phyloP scores from a whole-genome alignment of 257 asterid species.

The Solanum neorickii region DNA sequence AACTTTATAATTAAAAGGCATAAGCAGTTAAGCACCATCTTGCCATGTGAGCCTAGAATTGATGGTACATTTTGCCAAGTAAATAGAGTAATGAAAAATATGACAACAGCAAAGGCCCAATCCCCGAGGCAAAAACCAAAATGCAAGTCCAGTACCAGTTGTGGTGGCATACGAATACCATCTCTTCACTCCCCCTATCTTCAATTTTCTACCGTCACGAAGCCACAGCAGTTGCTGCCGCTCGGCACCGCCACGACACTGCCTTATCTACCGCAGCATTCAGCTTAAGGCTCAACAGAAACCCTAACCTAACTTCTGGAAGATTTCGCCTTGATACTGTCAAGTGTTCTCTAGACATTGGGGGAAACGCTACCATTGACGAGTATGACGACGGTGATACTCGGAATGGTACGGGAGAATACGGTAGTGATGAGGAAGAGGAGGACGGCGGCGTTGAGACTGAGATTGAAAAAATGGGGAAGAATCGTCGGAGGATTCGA shows the following conservation, averaged over 20 bases:
- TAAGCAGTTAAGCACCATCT: too few species aligned
- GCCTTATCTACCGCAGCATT: neutral
- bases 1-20: too few species aligned
- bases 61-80: neutral
- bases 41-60: neutral
- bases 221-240: neutral
- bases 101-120: neutral
- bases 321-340: neutral
- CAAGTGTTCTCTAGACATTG: neutral
- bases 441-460: slow-evolving; percentile 28
- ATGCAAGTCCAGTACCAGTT: neutral
- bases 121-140: neutral
- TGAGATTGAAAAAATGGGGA: slow-evolving; percentile 47
- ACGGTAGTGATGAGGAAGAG: slow-evolving; percentile 6
- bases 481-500: slow-evolving; percentile 44
- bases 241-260: neutral
- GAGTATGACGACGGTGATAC: neutral
- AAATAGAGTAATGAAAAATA: neutral
- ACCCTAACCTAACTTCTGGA: neutral
- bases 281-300: neutral
- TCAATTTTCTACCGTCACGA: neutral
- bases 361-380: neutral
- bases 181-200: neutral
- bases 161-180: neutral
- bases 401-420: neutral